These are phyloP conservation scores for Boechera divaricarpa DNA, from an alignment of 345 rosid genomes.

Conservation along the genomic window DNA sequence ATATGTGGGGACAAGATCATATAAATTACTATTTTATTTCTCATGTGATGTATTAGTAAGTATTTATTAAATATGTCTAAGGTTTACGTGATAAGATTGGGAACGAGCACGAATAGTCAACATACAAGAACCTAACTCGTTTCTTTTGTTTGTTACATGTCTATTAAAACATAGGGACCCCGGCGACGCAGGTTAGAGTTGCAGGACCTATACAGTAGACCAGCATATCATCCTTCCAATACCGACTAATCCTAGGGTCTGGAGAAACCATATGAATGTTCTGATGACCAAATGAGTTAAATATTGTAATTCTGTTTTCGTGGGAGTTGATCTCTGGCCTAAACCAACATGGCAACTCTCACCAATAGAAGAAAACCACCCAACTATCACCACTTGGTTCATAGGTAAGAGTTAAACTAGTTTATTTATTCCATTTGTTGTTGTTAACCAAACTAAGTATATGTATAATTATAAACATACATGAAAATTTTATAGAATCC, in stretches of 20 bases:
- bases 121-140: slow-evolving; percentile 17
- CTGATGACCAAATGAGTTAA: no score
- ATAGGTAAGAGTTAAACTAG: not conserved
- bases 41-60: not conserved
- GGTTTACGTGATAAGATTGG: slow-evolving; percentile 30
- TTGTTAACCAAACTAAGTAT: not conserved
- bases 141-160: not conserved
- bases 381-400: no score
- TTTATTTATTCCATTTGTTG: not conserved
- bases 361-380: no score
- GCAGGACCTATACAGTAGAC: no score
- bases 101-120: slow-evolving; percentile 33
- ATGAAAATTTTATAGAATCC: not conserved
- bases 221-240: no score
- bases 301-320: no score
- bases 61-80: slow-evolving; percentile 15
- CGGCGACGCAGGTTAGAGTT: no score
- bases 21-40: not conserved
- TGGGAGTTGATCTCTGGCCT: no score
- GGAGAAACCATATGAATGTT: no score
- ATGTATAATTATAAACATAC: not conserved
- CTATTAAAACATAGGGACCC: no score
- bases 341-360: no score
- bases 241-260: no score
- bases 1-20: slow-evolving; percentile 22